These are phyloP conservation scores for Omphalotus guepiniiformis DNA, from an alignment of 768 basidiomycete genomes.

Conservation along the genomic window DNA sequence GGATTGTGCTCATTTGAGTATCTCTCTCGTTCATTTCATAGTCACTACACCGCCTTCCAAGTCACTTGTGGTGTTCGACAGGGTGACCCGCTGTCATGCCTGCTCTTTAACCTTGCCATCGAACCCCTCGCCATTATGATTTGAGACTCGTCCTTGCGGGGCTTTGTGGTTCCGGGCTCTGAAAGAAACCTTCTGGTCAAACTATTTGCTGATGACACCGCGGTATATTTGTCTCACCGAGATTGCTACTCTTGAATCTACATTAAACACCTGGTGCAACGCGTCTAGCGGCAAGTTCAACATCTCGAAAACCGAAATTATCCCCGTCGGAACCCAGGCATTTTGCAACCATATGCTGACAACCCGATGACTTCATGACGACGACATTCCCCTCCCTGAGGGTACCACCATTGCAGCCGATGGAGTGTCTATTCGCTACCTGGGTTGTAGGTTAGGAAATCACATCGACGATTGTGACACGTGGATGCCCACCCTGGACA, in stretches of 20 bases:
- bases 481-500: slow-evolving; percentile 6
- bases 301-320: slow-evolving; percentile 16
- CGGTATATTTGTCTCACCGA: neutral
- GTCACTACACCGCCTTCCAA: slow-evolving; percentile 13
- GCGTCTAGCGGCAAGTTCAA: slow-evolving; percentile 18
- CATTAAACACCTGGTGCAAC: slow-evolving; percentile 11
- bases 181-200: slow-evolving; percentile 9
- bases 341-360: neutral
- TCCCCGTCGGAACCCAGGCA: slow-evolving; percentile 16
- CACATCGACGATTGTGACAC: neutral
- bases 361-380: neutral
- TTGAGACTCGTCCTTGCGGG: slow-evolving; percentile 13
- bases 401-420: neutral
- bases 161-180: slow-evolving; percentile 14
- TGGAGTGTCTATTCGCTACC: neutral
- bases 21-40: no score
- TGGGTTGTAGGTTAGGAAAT: slow-evolving; percentile 10
- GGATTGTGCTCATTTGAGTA: no score
- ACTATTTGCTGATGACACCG: slow-evolving; percentile 25
- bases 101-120: slow-evolving; percentile 25
- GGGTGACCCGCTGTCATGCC: slow-evolving; percentile 30
- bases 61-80: slow-evolving; percentile 25
- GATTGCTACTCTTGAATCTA: slow-evolving; percentile 19
- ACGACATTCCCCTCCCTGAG: neutral
- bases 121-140: slow-evolving; percentile 19